Evolutionary conservation across 805 yeast species (phyloP), one percentile per base, ranked within the genome.

Genomic region (Candida quercuum): DNA sequence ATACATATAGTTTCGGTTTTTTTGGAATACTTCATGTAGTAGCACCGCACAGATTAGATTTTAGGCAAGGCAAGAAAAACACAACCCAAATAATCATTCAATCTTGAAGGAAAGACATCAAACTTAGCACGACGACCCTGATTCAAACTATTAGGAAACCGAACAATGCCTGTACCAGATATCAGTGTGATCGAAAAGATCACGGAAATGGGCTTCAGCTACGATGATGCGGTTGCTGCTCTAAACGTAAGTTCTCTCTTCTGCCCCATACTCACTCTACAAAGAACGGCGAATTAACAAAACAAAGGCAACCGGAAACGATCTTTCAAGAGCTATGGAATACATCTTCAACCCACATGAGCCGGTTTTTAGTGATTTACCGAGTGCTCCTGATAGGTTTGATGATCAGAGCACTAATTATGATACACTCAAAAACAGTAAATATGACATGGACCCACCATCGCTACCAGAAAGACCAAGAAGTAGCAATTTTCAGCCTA

Each of bases 201-300:
- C 17, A 14, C 31, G n/a, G 66, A 61, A 28, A 66, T 68, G 71
- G 73, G 72, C 27, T 63, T 67, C 53, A 37, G 59, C 33, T 51
- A 46, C 19, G 67, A 60, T 17, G 60, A 63, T 39, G 63, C 72
- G 4, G 39, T 43, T 6, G 58, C 54, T 15, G 78, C 78, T 1
- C 52, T 67, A 33, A 36, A 54, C 11, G 47, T 43, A 17, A 31
- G 47, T 34, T 14, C 12, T 31, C 11, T n/a, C 15, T 9, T 14
- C 8, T 6, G 13, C n/a, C 13, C 28, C n/a, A n/a, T n/a, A n/a
- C n/a, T n/a, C n/a, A n/a, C n/a, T n/a, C n/a, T n/a, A n/a, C n/a
- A n/a, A n/a, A n/a, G n/a, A n/a, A n/a, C n/a, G n/a, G n/a, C n/a
- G n/a, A n/a, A n/a, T n/a, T n/a, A n/a, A n/a, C n/a, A n/a, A n/a